phyloP scores from a whole-genome alignment of 2,329 filamentous ascomycete species.

The Apiospora malaysiana region DNA sequence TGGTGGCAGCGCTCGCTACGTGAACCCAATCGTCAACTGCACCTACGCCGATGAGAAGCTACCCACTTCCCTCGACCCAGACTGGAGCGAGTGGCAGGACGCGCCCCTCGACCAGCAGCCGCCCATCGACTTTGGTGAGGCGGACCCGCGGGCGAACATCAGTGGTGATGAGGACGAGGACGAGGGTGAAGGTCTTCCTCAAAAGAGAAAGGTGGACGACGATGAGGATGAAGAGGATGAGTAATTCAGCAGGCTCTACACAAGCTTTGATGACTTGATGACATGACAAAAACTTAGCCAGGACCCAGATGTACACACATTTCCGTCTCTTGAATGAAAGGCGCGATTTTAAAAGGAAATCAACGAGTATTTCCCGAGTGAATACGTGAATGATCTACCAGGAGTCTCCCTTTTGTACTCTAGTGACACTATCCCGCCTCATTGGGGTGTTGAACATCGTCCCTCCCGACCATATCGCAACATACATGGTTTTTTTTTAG shows the following conservation, averaged over 20 bases:
- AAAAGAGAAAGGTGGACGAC: background rate
- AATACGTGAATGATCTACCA: background rate
- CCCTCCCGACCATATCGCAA: background rate
- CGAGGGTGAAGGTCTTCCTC: background rate
- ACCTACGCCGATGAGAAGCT: slow-evolving; percentile 30
- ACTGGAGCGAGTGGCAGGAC: slow-evolving; percentile 35
- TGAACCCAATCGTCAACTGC: slow-evolving; percentile 45
- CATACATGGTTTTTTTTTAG: background rate
- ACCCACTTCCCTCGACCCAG: slow-evolving; percentile 31
- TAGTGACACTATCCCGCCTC: background rate
- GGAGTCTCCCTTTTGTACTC: background rate
- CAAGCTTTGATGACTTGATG: background rate
- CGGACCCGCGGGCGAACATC: background rate
- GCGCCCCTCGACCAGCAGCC: background rate
- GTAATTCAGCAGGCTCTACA: background rate
- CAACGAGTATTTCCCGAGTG: background rate
- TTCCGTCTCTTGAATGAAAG: background rate
- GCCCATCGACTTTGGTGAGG: slow-evolving; percentile 14
- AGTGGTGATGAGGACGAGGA: slow-evolving; percentile 16
- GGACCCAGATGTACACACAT: background rate
- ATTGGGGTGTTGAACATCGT: background rate
- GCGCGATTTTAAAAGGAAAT: background rate
- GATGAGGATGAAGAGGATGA: background rate
- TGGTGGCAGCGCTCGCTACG: slow-evolving; percentile 35
- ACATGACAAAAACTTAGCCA: background rate